Evolutionary conservation across 2,329 filamentous ascomycete species (phyloP), one percentile per base, ranked within the genome.

Genomic region (Chaetomiaceae sp.): DNA sequence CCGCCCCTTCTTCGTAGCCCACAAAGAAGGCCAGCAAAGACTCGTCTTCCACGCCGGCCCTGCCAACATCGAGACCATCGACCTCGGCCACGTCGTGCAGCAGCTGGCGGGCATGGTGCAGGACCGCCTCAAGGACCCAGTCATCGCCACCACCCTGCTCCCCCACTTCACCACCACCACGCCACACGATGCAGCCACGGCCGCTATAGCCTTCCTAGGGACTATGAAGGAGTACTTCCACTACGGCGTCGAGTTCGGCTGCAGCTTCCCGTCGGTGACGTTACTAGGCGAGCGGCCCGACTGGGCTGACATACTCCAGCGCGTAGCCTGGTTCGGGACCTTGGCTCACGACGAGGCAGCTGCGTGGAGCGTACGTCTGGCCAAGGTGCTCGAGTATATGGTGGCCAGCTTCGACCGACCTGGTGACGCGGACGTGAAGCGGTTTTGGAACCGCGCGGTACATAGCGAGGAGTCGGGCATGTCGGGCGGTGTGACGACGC

Each of bases 231-330:
- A 68, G 21, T 74, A 73, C 52, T 75, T 74, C 58, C 47, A 38
- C 5, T 74, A 68, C 47, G 55, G 20, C 5, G 53, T 59, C 13
- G 40, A 13, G 0, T 50, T 66, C 4, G 25, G 37, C 0, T 77
- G 73, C 55, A 73, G 74, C 0, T 63, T 77, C 7, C 75, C 74
- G 0, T 70, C 68, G 1, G 73, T 76, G 4, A 77, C 74, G 1
- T 56, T 77, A 12, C 63, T 72, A 0, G 74, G 74, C 4, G 63
- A 70, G 49, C 60, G 65, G 39, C 54, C 53, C 9, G 74, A 78
- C 56, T 77, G 72, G 69, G 57, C 44, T 19, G 27, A 55, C 2
- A 62, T 71, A 0, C 53, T 65, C 2, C 16, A 0, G 63, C 66
- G 3, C 2, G n/a, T n/a, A n/a, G n/a, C n/a, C n/a, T n/a, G n/a